Base-by-base conservation (phyloP, 495 filamentous ascomycete genomes). In the Diplogelasinospora grovesii region DNA sequence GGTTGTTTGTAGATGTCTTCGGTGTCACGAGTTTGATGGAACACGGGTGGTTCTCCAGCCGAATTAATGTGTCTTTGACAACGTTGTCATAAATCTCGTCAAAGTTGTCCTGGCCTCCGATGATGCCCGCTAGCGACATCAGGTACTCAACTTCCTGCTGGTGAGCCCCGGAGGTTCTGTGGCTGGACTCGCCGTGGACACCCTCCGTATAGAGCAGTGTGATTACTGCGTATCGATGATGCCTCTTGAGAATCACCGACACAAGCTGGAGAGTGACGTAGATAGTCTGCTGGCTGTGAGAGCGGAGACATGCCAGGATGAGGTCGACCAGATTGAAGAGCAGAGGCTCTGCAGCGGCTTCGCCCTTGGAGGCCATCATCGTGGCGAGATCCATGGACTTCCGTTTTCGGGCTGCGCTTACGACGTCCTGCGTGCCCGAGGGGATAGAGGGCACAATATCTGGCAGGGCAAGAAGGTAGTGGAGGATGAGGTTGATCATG, bases 291-390 rank as follows among this genome's bases (percentile, higher is more conserved):
- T 83, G 75, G 52, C 88, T 95, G 20, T 70, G 70, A 4, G 93
- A 97, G 45, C 76, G 70, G n/a, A 95, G 70, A 53, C 89, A 90
- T 10, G 84, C 78, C 2, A 89, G 70, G 22, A 92, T 78, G n/a
- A 99, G 72, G 63, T 97, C 92, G 30, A 88, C 83, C 24, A 98
- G 69, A 53, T 90, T 97, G 67, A 96, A 96, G 2, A 98, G 71
- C 23, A 83, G 76, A 6, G 92, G 93, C 6, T 87, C 87, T 20
- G 86, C 79, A 14, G 78, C 79, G 22, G 78, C 62, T 43, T 81
- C 75, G 19, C 78, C 77, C 44, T 83, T 77, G 16, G 82, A 74
- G 20, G 83, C 75, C 53, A 82, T 75, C 65, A 76, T 83, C 24
- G 79, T 85, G n/a, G 92, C 71, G 0, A 94, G 77, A 55, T 93